These are phyloP conservation scores for Sporothrix protearum DNA, from an alignment of 2,329 filamentous ascomycete genomes.

Conservation along the genomic window DNA sequence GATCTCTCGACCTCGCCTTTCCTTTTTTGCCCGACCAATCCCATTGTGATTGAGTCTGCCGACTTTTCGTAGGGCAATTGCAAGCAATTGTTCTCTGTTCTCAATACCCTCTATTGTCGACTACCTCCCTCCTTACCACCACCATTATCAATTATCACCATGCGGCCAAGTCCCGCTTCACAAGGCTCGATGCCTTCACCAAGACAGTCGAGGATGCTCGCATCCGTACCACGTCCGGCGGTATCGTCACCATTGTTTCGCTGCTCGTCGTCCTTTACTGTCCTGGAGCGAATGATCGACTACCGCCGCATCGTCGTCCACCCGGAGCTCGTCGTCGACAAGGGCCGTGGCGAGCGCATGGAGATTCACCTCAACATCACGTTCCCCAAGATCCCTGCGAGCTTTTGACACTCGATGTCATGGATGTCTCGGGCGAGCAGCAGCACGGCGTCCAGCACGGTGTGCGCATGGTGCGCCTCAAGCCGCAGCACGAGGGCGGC, in stretches of 20 bases:
- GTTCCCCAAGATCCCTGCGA: constrained; percentile 91
- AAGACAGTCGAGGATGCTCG: constrained; percentile 99
- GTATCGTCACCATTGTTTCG: constrained; percentile 89
- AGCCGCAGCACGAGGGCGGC: constrained; percentile 69
- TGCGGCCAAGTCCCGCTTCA: constrained; percentile 94
- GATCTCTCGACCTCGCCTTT: background rate
- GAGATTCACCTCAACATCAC: constrained; percentile 98
- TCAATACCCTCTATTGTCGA: background rate
- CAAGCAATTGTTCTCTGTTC: background rate
- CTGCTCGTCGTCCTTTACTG: constrained; percentile 83
- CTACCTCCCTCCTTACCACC: background rate
- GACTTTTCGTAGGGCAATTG: background rate
- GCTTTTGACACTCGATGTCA: constrained; percentile 92
- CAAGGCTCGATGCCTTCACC: constrained; percentile 94
- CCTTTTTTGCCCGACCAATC: background rate
- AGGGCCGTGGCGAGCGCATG: constrained; percentile 97
- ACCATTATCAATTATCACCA: constrained; percentile 38
- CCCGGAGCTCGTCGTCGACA: constrained; percentile 93
- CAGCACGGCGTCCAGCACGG: constrained; percentile 93
- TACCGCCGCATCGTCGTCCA: constrained; percentile 82
- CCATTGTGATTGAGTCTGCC: background rate
- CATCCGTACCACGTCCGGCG: constrained; percentile 90
- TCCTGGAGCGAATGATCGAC: constrained; percentile 92
- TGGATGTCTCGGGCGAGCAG: constrained; percentile 97
- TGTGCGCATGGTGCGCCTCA: constrained; percentile 82